phyloP scores from a whole-genome alignment of 768 basidiomycete species.

The Collybiopsis confluens region DNA sequence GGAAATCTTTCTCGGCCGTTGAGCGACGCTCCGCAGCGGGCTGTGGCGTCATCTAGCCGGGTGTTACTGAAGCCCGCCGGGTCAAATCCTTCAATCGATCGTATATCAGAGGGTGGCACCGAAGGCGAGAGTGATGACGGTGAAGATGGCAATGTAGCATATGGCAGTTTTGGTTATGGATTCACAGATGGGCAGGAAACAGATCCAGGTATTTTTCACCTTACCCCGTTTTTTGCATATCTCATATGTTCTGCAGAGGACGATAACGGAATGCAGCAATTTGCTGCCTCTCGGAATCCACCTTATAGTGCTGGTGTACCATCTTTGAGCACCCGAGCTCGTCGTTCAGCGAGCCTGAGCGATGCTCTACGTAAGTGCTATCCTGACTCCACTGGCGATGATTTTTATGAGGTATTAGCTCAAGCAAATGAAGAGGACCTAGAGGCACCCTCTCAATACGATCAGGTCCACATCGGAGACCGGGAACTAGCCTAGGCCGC shows the following conservation, averaged over 20 bases:
- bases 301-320: slow-evolving; percentile 4
- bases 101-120: slow-evolving; percentile 42
- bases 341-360: slow-evolving; percentile 76
- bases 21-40: slow-evolving; percentile 1
- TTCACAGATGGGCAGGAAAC: background rate
- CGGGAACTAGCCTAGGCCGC: slow-evolving; percentile 40
- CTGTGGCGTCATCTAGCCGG: background rate
- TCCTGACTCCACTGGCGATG: background rate
- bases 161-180: slow-evolving; percentile 14
- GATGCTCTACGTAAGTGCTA: slow-evolving; percentile 46
- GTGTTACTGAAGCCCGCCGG: slow-evolving; percentile 9
- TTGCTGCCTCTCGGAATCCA: background rate
- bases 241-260: background rate
- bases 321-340: slow-evolving; percentile 45
- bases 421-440: slow-evolving; percentile 20
- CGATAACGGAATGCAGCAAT: slow-evolving; percentile 3
- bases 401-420: no score
- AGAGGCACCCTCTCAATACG: slow-evolving; percentile 10
- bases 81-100: slow-evolving; percentile 36
- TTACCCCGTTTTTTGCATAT: background rate
- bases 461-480: slow-evolving; percentile 25
- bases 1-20: slow-evolving; percentile 2
- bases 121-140: slow-evolving; percentile 20
- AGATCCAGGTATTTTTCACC: background rate
- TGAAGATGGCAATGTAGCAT: slow-evolving; percentile 33